Evolutionary conservation across 441 rosid genomes (phyloP).

Genomic region (Eutrema salsugineum): DNA sequence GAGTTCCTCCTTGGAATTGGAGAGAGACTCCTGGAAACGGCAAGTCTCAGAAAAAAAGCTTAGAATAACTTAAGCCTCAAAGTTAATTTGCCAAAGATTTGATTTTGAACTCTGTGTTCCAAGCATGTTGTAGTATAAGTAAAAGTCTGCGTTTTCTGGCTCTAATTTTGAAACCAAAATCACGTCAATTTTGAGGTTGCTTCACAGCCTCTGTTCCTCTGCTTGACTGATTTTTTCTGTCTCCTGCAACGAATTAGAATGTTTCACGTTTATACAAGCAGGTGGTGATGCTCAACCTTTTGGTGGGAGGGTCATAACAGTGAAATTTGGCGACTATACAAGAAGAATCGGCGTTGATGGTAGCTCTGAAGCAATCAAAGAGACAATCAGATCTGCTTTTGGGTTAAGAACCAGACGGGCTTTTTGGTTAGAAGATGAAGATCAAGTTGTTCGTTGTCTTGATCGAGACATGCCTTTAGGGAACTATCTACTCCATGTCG

Average conservation of each 20-base stretch:
- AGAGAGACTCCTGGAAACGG: conserved; percentile 91
- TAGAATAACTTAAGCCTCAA: conserved; percentile 11
- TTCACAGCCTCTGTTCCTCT: not conserved
- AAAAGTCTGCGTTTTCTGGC: not conserved
- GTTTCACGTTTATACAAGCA: conserved; percentile 12
- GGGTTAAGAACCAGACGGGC: conserved; percentile 81
- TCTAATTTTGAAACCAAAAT: not conserved
- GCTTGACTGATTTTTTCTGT: not conserved
- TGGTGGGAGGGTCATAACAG: conserved; percentile 89
- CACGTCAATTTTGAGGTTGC: not conserved
- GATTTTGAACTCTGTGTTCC: not conserved
- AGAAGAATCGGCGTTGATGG: conserved; percentile 95
- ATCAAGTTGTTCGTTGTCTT: conserved; percentile 72
- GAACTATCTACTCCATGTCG: conserved; percentile 78
- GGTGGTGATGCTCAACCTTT: conserved; percentile 31
- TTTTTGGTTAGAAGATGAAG: conserved; percentile 99
- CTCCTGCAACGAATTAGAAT: not conserved
- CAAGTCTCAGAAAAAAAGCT: conserved; percentile 27
- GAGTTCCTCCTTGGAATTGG: conserved; percentile 99
- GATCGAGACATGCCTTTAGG: conserved; percentile 97
- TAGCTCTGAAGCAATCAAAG: conserved; percentile 80
- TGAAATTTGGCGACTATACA: conserved; percentile 84
- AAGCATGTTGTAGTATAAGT: conserved; percentile 11
- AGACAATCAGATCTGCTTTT: conserved; percentile 81
- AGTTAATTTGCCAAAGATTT: conserved; percentile 1